Base-by-base conservation (phyloP, 2,329 filamentous ascomycete genomes). In the Penicillium thymicola region DNA sequence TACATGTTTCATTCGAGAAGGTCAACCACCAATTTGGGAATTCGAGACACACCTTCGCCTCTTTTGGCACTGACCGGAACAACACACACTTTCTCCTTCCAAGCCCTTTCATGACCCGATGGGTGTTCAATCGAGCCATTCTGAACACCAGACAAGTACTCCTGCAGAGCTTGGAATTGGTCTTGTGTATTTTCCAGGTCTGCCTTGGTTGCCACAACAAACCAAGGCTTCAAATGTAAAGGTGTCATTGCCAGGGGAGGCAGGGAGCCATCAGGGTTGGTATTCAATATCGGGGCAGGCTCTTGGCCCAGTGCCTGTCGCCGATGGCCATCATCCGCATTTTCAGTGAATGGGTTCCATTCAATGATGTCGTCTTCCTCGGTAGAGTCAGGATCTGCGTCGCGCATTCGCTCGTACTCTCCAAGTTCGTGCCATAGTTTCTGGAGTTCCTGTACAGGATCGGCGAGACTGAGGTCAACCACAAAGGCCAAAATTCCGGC, bases 151-250 rank as follows among this genome's bases (percentile, higher is more conserved):
- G 82, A 79, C 4, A 99, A 75, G 73, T 97, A 96, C 9, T 76
- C 75, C 63, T 86, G 85, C 64, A 99, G 77, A 50, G 77, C 75
- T 36, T 73, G 75, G 71, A 90, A 99, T 70, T 94, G 95, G 25
- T 85, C 82, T 71, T 92, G 84, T 2, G 94, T 96, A 3, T 82
- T 83, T 4, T 87, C 84, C 53, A 96, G 72, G 71, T 97, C 93
- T 0, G 90, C 92, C 75, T 97, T 97, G 21, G 92, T 97, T 1
- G 90, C 93, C 42, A 97, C 86, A 5, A 97, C 92, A 67, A 96
- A 94, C 94, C 94, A 99, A 0, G 94, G 92, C 77, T 99, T 99
- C 34, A 84, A 85, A n/a, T 89, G 89, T 63, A 97, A 95, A 40
- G 88, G 85, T n/a, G 89, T 80, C 11, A 83, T 76, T 25, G 74